Evolutionary conservation across 164 flowering plant genomes (phyloP).

Genomic region (Stephania cephalantha): DNA sequence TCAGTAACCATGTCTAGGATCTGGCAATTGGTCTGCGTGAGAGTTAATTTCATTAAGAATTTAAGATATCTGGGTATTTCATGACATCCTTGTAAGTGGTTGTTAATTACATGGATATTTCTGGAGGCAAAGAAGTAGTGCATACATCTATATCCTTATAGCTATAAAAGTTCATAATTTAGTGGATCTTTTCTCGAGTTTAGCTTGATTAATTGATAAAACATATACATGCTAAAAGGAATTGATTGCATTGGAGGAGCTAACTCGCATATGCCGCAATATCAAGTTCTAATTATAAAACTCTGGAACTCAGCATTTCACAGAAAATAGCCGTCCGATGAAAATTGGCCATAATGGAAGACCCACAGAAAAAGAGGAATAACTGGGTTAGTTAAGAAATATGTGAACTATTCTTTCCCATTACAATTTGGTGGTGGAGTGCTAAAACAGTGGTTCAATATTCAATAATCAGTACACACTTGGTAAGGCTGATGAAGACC

Average conservation of each 20-base stretch:
- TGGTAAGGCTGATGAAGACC: not conserved
- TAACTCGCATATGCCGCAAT: not conserved
- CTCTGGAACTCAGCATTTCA: not conserved
- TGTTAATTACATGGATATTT: not conserved
- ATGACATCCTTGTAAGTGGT: not conserved
- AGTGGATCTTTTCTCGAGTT: not conserved
- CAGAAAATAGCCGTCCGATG: not conserved
- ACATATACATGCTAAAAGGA: not conserved
- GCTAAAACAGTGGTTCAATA: not conserved
- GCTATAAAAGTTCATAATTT: too few species aligned
- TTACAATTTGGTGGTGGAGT: not conserved
- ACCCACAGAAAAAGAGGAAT: not conserved
- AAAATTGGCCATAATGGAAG: not conserved
- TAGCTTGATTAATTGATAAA: not conserved
- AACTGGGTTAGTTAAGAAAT: not conserved
- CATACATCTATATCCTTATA: not conserved
- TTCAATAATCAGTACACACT: not conserved
- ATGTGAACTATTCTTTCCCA: not conserved
- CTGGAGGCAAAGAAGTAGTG: not conserved
- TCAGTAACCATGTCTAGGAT: not conserved
- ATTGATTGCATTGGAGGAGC: not conserved
- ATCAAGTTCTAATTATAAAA: not conserved
- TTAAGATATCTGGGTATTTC: not conserved
- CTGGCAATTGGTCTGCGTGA: too few species aligned
- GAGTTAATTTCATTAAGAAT: too few species aligned